Conservation (phyloP, 1,284 basidiomycete species). For the Agroathelia rolfsii region DNA sequence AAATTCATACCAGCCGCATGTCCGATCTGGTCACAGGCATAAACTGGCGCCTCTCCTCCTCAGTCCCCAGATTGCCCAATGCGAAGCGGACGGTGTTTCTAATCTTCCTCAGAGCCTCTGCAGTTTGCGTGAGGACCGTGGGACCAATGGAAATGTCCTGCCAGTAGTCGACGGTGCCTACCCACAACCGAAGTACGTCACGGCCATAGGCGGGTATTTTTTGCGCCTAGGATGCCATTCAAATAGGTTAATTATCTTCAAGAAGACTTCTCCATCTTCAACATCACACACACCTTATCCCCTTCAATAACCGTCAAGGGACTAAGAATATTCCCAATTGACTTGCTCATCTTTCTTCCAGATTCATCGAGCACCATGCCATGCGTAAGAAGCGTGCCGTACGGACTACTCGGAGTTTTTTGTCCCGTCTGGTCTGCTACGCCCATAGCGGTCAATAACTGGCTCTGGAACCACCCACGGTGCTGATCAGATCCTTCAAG, state of each 20-base stretch:
- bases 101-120: conserved; percentile 77
- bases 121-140: conserved; percentile 67
- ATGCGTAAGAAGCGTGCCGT: conserved; percentile 83
- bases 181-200: conserved; percentile 88
- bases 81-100: conserved; percentile 88
- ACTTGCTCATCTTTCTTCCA: conserved; percentile 99
- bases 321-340: conserved; percentile 84
- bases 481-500: conserved; percentile 97
- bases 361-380: conserved; percentile 92
- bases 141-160: conserved; percentile 83
- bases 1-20: conserved; percentile 57
- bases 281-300: conserved; percentile 47
- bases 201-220: conserved; percentile 75
- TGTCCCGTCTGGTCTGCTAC: conserved; percentile 25
- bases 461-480: conserved; percentile 98
- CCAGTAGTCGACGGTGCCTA: conserved; percentile 85
- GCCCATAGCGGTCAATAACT: conserved; percentile 78
- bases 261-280: no score
- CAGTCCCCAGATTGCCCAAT: conserved; percentile 65
- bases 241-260: conserved; percentile 2
- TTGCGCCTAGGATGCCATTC: conserved; percentile 39
- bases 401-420: conserved; percentile 51
- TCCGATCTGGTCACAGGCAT: conserved; percentile 32
- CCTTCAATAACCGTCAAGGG: conserved; percentile 79
- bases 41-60: conserved; percentile 19